Evolutionary conservation across 495 filamentous ascomycete genomes (phyloP).

Genomic region (Aspergillus ostianus): DNA sequence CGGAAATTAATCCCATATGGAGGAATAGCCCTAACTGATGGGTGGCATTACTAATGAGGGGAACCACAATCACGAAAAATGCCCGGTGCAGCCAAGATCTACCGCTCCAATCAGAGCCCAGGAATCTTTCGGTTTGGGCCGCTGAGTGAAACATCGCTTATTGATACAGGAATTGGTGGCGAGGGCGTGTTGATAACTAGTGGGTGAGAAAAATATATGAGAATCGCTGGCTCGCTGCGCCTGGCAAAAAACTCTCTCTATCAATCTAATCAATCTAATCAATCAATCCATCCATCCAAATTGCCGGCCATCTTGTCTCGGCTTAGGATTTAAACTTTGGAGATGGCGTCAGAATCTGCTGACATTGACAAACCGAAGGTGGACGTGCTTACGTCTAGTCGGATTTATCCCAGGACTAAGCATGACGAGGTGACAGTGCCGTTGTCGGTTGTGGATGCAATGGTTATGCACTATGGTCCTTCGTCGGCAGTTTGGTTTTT

Average conservation of each 20-base stretch:
- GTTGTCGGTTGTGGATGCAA: conserved; percentile 3
- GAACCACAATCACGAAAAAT: background rate
- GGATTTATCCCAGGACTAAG: background rate
- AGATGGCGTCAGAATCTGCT: background rate
- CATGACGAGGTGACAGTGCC: background rate
- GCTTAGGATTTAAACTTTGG: background rate
- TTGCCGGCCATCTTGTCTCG: background rate
- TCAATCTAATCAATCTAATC: background rate
- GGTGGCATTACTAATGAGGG: background rate
- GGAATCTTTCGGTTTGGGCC: background rate
- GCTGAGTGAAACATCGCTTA: background rate
- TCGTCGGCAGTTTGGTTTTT: conserved; percentile 5
- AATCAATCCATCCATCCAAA: too few relatives aligned
- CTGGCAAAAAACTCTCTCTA: background rate
- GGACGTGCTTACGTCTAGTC: background rate
- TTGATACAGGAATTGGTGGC: background rate
- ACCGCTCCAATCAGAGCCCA: background rate
- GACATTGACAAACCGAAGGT: background rate
- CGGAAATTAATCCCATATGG: background rate
- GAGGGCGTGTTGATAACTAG: background rate
- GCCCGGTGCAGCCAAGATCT: background rate
- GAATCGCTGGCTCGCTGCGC: background rate
- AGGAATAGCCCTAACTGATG: background rate
- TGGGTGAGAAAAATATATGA: background rate
- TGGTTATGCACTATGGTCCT: conserved; percentile 6